Conservation (phyloP, 2,329 filamentous ascomycete genomes). For the Hymenoscyphus salicellus region DNA sequence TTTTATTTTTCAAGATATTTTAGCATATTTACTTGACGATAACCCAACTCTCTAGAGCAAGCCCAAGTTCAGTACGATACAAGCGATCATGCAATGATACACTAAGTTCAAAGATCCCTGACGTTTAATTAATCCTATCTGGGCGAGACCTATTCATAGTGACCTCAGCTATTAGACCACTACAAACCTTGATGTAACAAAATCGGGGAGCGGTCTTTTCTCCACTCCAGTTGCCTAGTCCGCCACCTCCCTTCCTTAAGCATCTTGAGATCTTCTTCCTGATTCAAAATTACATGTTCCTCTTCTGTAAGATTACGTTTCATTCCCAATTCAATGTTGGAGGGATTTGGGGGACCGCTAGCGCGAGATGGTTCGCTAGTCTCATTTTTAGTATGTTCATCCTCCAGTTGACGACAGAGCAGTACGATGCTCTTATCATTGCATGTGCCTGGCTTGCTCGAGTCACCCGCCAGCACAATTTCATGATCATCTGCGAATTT, state of each 20-base stretch:
- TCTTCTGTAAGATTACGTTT: not conserved
- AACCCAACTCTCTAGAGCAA: not conserved
- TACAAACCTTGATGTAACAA: not conserved
- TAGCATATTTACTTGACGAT: not conserved
- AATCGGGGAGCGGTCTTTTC: not conserved
- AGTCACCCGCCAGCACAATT: not conserved
- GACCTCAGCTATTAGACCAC: not conserved
- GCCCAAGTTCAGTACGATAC: not conserved
- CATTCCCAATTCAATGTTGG: not conserved
- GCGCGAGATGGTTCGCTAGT: too few relatives aligned
- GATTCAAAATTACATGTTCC: not conserved
- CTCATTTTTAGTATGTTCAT: too few relatives aligned
- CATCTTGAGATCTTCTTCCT: not conserved
- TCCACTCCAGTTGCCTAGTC: not conserved
- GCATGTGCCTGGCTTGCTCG: too few relatives aligned
- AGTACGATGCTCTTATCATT: too few relatives aligned
- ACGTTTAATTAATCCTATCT: not conserved
- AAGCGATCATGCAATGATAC: not conserved
- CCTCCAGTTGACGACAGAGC: too few relatives aligned
- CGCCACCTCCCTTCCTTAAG: not conserved
- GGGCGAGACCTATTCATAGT: not conserved
- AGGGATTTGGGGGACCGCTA: too few relatives aligned
- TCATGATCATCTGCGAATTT: not conserved
- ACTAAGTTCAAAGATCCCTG: not conserved
- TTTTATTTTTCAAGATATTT: not conserved